A percentile compares a stretch with the other conserved stretches of the same genome.
Evolutionary conservation across 768 basidiomycete species (phyloP).

Genomic region (Leccinum barrowsii): DNA sequence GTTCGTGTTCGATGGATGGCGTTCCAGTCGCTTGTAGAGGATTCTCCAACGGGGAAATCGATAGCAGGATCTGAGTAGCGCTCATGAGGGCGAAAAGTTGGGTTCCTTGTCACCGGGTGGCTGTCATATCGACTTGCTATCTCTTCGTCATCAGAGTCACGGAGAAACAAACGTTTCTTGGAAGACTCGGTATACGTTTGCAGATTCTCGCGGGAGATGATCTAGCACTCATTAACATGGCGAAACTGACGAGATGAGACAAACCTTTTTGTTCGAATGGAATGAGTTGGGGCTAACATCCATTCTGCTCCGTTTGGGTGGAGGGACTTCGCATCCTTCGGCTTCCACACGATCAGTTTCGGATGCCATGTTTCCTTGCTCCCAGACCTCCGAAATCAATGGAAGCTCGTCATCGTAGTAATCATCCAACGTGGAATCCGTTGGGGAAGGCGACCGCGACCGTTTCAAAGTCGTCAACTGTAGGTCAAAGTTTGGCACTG

Average conservation of each 20-base stretch:
- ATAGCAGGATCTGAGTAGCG: conserved; percentile 29
- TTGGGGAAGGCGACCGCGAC: conserved; percentile 18
- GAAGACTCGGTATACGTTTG: background rate
- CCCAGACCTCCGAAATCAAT: conserved; percentile 29
- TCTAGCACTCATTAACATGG: conserved; percentile 12
- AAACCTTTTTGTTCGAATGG: conserved; percentile 15
- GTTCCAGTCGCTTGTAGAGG: conserved; percentile 1
- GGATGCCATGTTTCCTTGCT: conserved; percentile 30
- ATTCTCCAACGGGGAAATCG: conserved; percentile 2
- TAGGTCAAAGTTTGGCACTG: conserved; percentile 46
- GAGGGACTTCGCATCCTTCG: conserved; percentile 22
- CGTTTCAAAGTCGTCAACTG: conserved; percentile 38
- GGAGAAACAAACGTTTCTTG: conserved; percentile 19
- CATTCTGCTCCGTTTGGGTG: conserved; percentile 19
- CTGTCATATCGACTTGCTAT: background rate
- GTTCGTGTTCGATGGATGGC: conserved; percentile 2
- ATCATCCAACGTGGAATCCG: conserved; percentile 17
- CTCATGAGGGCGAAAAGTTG: conserved; percentile 23
- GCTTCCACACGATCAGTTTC: conserved; percentile 36
- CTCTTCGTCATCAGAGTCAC: conserved; percentile 12
- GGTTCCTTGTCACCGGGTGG: background rate
- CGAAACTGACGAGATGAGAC: background rate
- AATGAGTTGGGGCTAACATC: background rate
- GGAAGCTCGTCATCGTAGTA: conserved; percentile 35
- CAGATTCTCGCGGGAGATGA: background rate